phyloP scores from a whole-genome alignment of 306 rosid genomes.

The Lagenaria siceraria region DNA sequence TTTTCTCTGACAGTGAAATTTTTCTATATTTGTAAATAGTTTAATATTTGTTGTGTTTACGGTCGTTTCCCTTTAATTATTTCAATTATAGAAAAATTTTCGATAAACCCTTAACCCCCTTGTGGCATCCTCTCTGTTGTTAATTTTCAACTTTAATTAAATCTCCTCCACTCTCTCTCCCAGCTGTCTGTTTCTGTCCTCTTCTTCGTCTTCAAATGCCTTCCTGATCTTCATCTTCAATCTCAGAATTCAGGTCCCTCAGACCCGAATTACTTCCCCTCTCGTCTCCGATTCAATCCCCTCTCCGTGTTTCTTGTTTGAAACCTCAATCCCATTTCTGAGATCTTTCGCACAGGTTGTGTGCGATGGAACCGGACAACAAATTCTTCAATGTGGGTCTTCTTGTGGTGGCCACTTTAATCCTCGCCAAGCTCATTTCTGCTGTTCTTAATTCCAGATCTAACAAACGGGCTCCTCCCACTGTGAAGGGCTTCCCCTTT shows the following conservation, averaged over 20 bases:
- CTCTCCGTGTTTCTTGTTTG: neutral
- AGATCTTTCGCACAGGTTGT: neutral
- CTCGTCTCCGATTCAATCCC: neutral
- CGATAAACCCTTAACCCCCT: neutral
- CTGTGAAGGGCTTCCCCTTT: slow-evolving; percentile 37
- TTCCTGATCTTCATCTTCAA: neutral
- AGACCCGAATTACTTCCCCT: no score
- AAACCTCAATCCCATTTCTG: neutral
- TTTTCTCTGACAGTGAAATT: no score
- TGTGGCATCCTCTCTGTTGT: neutral
- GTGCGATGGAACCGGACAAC: slow-evolving; percentile 23
- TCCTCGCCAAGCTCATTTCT: slow-evolving; percentile 48
- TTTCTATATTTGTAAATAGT: no score
- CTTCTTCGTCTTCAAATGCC: slow-evolving; percentile 2
- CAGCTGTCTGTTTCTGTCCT: neutral
- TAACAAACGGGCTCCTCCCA: slow-evolving; percentile 48
- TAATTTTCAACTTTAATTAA: neutral
- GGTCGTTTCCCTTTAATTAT: no score
- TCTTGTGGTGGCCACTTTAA: slow-evolving; percentile 47
- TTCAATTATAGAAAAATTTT: no score
- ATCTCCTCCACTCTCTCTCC: neutral
- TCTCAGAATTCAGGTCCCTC: neutral
- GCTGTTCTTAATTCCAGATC: slow-evolving; percentile 46
- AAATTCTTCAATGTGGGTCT: slow-evolving; percentile 35
- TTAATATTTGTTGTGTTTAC: no score